A percentile compares a stretch with the other conserved stretches of the same genome.
These are phyloP conservation scores for Hylodesmum podocarpum DNA, from an alignment of 306 rosid species.

Conservation along the genomic window DNA sequence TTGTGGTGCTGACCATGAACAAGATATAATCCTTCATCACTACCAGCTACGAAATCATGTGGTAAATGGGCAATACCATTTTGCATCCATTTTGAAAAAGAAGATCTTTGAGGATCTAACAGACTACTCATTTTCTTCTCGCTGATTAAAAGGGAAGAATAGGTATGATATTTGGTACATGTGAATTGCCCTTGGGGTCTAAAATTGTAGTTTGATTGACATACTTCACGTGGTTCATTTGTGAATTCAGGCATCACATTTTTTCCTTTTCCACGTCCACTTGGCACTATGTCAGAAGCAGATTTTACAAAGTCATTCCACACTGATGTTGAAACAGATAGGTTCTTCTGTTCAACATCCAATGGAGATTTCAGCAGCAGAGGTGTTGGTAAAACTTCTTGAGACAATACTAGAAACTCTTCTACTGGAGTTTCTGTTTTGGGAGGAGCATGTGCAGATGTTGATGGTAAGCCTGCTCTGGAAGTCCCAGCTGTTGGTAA, in stretches of 20 bases:
- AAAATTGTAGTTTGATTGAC: conserved; percentile 42
- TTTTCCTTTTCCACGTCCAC: conserved; percentile 39
- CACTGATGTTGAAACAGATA: conserved; percentile 41
- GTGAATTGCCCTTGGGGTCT: conserved; percentile 41
- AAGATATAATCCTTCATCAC: conserved; percentile 35
- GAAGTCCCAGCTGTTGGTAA: conserved; percentile 16
- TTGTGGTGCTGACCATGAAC: conserved; percentile 43
- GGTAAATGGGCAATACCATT: conserved; percentile 40
- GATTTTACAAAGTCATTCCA: conserved; percentile 41
- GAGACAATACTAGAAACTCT: conserved; percentile 32
- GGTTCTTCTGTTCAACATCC: conserved; percentile 37
- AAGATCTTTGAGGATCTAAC: conserved; percentile 39
- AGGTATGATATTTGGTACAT: conserved; percentile 31
- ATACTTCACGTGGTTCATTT: conserved; percentile 32
- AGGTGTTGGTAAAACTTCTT: conserved; percentile 18
- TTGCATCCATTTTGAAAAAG: conserved; percentile 43
- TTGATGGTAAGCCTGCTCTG: conserved; percentile 21
- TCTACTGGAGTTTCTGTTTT: conserved; percentile 35
- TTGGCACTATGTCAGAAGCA: conserved; percentile 42
- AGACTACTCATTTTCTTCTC: conserved; percentile 49
- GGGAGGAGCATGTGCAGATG: conserved; percentile 33
- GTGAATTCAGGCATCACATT: conserved; percentile 37
- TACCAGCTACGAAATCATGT: conserved; percentile 39
- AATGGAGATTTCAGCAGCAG: conserved; percentile 35
- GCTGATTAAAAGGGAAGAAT: conserved; percentile 46